Percentiles rank a stretch among this genome's conserved stretches.
These are phyloP conservation scores for Daldinia childiae DNA, from an alignment of 495 filamentous ascomycete genomes.

Conservation along the genomic window DNA sequence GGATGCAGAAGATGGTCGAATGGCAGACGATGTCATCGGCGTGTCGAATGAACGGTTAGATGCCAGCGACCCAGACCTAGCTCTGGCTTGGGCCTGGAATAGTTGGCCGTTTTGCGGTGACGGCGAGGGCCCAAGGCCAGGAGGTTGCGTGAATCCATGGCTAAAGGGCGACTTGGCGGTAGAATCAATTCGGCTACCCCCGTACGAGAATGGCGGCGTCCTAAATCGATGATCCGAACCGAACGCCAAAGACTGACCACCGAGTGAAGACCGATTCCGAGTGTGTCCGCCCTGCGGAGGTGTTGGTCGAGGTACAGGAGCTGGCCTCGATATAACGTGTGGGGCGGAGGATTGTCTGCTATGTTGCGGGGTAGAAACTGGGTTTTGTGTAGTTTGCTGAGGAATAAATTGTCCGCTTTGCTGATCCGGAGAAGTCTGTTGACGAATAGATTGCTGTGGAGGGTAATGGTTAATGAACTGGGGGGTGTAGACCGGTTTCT, in stretches of 20 bases:
- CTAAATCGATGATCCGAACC: conserved; percentile 44
- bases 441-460: conserved; percentile 2
- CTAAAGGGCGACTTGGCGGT: conserved; percentile 46
- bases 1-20: conserved; percentile 43
- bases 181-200: conserved; percentile 39
- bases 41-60: conserved; percentile 48
- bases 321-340: conserved; percentile 34
- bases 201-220: conserved; percentile 48
- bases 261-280: conserved; percentile 44
- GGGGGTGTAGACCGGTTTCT: not conserved
- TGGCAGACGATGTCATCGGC: conserved; percentile 47
- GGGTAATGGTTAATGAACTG: not conserved
- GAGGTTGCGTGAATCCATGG: conserved; percentile 45
- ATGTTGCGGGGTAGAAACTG: conserved; percentile 6
- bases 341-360: conserved; percentile 26
- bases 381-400: conserved; percentile 4
- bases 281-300: conserved; percentile 39
- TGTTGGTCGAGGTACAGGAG: conserved; percentile 33
- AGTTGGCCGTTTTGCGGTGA: conserved; percentile 46
- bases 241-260: conserved; percentile 35
- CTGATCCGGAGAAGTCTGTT: not conserved
- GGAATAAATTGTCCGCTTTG: not conserved
- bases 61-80: conserved; percentile 44
- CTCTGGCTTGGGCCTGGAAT: conserved; percentile 46
- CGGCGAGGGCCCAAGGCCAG: conserved; percentile 44